These are phyloP conservation scores for Beauveria bassiana DNA, from an alignment of 2,329 filamentous ascomycete genomes.

Conservation along the genomic window DNA sequence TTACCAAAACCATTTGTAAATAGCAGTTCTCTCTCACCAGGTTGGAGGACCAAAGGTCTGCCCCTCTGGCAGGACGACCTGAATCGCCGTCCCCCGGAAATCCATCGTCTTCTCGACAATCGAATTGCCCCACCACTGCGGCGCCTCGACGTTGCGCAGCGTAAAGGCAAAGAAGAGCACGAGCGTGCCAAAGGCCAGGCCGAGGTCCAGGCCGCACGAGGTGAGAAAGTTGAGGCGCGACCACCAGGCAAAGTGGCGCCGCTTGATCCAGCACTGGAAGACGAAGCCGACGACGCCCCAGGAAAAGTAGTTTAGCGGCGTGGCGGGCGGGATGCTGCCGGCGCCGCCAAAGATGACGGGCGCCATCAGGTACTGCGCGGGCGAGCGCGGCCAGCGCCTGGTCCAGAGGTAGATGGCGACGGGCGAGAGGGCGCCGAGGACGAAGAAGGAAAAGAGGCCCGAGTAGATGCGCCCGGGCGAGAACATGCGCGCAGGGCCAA, in stretches of 20 bases:
- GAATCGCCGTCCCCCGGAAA: constrained; percentile 49
- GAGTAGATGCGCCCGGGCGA: constrained; percentile 55
- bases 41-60: constrained; percentile 52
- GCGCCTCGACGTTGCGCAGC: constrained; percentile 52
- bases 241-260: constrained; percentile 62
- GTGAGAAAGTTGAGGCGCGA: constrained; percentile 65
- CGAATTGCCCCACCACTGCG: constrained; percentile 63
- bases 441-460: constrained; percentile 52
- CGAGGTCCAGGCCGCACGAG: constrained; percentile 61
- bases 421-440: constrained; percentile 45
- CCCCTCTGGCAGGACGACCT: constrained; percentile 42
- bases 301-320: constrained; percentile 65
- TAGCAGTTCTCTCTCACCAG: constrained; percentile 32
- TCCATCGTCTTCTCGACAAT: constrained; percentile 56
- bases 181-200: constrained; percentile 58
- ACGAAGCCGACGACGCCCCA: constrained; percentile 65
- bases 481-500: constrained; percentile 57
- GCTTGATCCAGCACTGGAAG: constrained; percentile 63
- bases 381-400: constrained; percentile 43
- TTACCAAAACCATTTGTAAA: neutral
- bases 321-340: constrained; percentile 54
- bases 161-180: constrained; percentile 65
- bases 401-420: constrained; percentile 42
- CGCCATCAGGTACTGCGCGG: constrained; percentile 47
- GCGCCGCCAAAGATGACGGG: constrained; percentile 57